A percentile compares a stretch with the other conserved stretches of the same genome.
These are phyloP conservation scores for Kazachstania viticola DNA, from an alignment of 805 yeast genomes.

Conservation along the genomic window DNA sequence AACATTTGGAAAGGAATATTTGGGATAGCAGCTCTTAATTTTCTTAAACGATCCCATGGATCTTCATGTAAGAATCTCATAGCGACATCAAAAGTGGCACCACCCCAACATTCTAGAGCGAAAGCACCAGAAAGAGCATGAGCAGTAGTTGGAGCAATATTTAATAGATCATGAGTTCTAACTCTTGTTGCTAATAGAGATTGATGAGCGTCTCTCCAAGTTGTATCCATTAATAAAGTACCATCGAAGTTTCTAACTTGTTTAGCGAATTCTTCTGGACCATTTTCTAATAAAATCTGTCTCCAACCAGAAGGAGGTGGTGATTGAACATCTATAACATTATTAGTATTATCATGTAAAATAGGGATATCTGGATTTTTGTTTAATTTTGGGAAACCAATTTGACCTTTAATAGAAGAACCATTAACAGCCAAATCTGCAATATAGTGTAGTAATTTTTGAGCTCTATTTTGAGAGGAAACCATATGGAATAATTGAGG, in stretches of 20 bases:
- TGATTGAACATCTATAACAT: slow-evolving; percentile 43
- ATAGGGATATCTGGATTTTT: slow-evolving; percentile 69
- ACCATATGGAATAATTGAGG: slow-evolving; percentile 93
- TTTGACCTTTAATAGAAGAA: slow-evolving; percentile 89
- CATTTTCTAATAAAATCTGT: slow-evolving; percentile 68
- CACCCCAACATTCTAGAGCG: slow-evolving; percentile 99
- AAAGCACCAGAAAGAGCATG: slow-evolving; percentile 83
- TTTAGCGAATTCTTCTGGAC: slow-evolving; percentile 84
- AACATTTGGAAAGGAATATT: slow-evolving; percentile 99
- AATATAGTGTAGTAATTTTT: slow-evolving; percentile 77
- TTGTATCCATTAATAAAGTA: slow-evolving; percentile 91
- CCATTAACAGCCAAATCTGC: slow-evolving; percentile 96
- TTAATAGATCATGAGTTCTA: slow-evolving; percentile 81
- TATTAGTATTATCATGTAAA: slow-evolving; percentile 51
- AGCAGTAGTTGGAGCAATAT: slow-evolving; percentile 90
- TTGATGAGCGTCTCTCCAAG: slow-evolving; percentile 99
- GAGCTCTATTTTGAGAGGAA: slow-evolving; percentile 92
- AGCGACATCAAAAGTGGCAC: slow-evolving; percentile 97
- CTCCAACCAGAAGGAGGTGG: slow-evolving; percentile 83
- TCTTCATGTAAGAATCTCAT: slow-evolving; percentile 98
- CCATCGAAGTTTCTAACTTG: slow-evolving; percentile 79
- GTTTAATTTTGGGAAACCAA: slow-evolving; percentile 76
- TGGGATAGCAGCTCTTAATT: slow-evolving; percentile 82
- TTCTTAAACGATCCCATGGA: slow-evolving; percentile 94
- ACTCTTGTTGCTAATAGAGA: slow-evolving; percentile 94